phyloP scores from a whole-genome alignment of 2,329 filamentous ascomycete genomes.

The Aspergillus sp. region DNA sequence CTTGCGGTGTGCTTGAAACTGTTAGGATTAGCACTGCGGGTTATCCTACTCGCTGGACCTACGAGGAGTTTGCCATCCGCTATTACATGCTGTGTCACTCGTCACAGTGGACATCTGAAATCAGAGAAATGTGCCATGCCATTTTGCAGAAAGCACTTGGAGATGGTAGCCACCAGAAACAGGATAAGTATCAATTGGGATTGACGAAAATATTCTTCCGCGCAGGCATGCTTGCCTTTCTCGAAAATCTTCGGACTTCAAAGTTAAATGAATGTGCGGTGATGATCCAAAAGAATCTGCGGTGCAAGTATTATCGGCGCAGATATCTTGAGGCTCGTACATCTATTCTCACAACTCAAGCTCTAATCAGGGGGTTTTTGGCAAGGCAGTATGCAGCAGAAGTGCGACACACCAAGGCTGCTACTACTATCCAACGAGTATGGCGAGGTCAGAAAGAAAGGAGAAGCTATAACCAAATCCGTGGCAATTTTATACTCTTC shows the following conservation, averaged over 20 bases:
- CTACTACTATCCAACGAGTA: slow-evolving; percentile 89
- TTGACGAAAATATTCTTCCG: slow-evolving; percentile 99
- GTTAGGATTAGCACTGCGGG: slow-evolving; percentile 96
- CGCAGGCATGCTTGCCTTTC: slow-evolving; percentile 95
- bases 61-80: slow-evolving; percentile 92
- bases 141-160: slow-evolving; percentile 87
- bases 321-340: slow-evolving; percentile 83
- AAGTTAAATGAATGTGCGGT: slow-evolving; percentile 90
- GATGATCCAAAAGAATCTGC: slow-evolving; percentile 98
- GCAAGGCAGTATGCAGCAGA: slow-evolving; percentile 75
- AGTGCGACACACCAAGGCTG: slow-evolving; percentile 75
- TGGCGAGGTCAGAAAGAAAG: slow-evolving; percentile 92
- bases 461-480: slow-evolving; percentile 71
- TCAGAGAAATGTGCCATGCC: slow-evolving; percentile 86
- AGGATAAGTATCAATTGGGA: slow-evolving; percentile 96
- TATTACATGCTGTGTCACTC: slow-evolving; percentile 98
- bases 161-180: slow-evolving; percentile 64
- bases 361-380: slow-evolving; percentile 69
- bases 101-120: slow-evolving; percentile 84
- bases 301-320: slow-evolving; percentile 89
- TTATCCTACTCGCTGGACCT: slow-evolving; percentile 97
- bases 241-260: slow-evolving; percentile 88
- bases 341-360: slow-evolving; percentile 75
- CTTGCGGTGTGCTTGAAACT: slow-evolving; percentile 97
- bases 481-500: slow-evolving; percentile 79